A percentile compares a stretch with the other conserved stretches of the same genome.
These are phyloP conservation scores for Trichoderma sp. DNA, from an alignment of 2,329 filamentous ascomycete species.

Conservation along the genomic window DNA sequence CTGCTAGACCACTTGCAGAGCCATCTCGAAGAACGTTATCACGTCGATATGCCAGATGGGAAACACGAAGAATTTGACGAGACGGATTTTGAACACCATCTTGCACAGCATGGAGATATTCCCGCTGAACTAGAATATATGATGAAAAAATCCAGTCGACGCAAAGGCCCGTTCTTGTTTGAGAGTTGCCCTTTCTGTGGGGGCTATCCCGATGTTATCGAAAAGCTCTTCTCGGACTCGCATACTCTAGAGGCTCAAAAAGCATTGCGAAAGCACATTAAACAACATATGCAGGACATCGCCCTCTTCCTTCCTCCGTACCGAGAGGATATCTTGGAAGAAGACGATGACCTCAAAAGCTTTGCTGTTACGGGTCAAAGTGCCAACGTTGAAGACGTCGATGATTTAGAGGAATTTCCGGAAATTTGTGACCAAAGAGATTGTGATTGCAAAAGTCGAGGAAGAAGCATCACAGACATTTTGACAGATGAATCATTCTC, in stretches of 20 bases:
- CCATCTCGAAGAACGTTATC: neutral
- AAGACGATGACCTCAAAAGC: neutral
- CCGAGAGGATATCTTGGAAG: neutral
- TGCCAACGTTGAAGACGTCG: neutral
- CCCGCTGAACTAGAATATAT: neutral
- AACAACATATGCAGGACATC: neutral
- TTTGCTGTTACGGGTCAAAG: neutral
- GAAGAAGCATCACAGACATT: neutral
- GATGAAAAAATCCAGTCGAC: neutral
- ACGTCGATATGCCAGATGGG: neutral
- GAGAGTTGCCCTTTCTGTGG: neutral
- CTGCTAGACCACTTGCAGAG: neutral
- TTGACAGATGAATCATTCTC: neutral
- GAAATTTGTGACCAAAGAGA: neutral
- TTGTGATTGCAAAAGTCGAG: neutral
- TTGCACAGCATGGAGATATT: neutral
- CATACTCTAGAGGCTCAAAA: neutral
- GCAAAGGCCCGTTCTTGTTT: neutral
- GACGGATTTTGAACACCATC: neutral
- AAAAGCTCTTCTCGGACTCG: neutral
- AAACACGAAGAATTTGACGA: neutral
- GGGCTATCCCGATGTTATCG: neutral
- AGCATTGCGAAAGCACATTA: neutral
- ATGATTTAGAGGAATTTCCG: neutral
- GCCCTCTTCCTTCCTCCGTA: neutral